These are phyloP conservation scores for Apiotrichum mycotoxinovorans DNA, from an alignment of 1,284 basidiomycete genomes.

Conservation along the genomic window DNA sequence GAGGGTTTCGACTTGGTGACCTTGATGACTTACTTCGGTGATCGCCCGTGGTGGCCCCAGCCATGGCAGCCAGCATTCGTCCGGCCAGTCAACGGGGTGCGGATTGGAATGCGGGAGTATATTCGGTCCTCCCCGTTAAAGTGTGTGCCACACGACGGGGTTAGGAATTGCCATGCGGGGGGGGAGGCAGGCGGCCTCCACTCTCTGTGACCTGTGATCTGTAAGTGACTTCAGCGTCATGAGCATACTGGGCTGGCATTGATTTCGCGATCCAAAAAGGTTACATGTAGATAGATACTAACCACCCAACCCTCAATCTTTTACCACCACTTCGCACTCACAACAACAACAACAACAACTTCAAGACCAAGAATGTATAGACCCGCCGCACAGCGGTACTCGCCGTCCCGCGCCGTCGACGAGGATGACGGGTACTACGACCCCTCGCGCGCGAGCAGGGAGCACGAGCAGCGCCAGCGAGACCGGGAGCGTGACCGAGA, in stretches of 20 bases:
- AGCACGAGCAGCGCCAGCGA: neutral
- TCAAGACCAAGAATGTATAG: neutral
- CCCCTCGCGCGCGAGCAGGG: neutral
- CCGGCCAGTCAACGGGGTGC: neutral
- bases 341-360: no score
- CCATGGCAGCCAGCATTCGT: neutral
- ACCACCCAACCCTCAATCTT: no score
- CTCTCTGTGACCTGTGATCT: no score
- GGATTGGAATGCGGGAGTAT: neutral
- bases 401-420: conserved; percentile 4
- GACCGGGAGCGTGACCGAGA: conserved; percentile 3
- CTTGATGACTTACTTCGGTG: neutral
- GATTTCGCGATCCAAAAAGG: no score
- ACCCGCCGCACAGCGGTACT: conserved; percentile 1
- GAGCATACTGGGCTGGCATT: no score
- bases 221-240: no score
- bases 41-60: neutral
- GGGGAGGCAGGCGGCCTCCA: no score
- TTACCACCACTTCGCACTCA: no score
- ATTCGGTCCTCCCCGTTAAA: neutral
- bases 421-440: neutral
- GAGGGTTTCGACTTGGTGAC: no score
- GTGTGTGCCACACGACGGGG: neutral
- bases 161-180: no score
- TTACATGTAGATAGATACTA: no score